Percentiles rank a stretch among this genome's conserved stretches.
Evolutionary conservation across 1,284 basidiomycete genomes (phyloP).

Genomic region (Omphalotus olearius): DNA sequence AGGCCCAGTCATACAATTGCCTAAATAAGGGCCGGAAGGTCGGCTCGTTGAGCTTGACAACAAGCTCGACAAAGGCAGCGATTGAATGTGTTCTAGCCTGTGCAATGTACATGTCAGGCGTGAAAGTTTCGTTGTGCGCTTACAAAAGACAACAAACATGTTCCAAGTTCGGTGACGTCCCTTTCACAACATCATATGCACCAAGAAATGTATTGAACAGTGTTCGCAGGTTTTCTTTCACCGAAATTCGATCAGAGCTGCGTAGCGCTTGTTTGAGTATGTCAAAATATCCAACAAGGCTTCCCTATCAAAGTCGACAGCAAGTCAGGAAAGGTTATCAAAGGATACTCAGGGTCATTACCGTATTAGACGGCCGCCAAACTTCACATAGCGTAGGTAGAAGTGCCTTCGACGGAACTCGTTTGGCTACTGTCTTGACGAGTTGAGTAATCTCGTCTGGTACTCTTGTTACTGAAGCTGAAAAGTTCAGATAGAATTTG

Average conservation of each 20-base stretch:
- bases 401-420: constrained; percentile 61
- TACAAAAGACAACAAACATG: constrained; percentile 15
- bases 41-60: constrained; percentile 91
- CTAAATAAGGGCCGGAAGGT: constrained; percentile 93
- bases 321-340: neutral
- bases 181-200: constrained; percentile 60
- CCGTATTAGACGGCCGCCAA: constrained; percentile 44
- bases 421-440: constrained; percentile 63
- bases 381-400: constrained; percentile 58
- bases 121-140: neutral
- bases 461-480: constrained; percentile 22
- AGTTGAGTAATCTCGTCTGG: constrained; percentile 30
- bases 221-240: constrained; percentile 68
- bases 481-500: constrained; percentile 49
- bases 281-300: constrained; percentile 58
- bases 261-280: constrained; percentile 65
- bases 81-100: constrained; percentile 58
- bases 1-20: constrained; percentile 94
- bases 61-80: constrained; percentile 81
- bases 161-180: constrained; percentile 28
- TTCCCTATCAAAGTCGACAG: constrained; percentile 21
- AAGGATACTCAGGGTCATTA: constrained; percentile 17
- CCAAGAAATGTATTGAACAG: constrained; percentile 83
- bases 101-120: neutral
- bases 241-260: constrained; percentile 56